Evolutionary conservation across 345 rosid genomes (phyloP), one percentile per base, ranked within the genome.

Genomic region (Geranium brycei): DNA sequence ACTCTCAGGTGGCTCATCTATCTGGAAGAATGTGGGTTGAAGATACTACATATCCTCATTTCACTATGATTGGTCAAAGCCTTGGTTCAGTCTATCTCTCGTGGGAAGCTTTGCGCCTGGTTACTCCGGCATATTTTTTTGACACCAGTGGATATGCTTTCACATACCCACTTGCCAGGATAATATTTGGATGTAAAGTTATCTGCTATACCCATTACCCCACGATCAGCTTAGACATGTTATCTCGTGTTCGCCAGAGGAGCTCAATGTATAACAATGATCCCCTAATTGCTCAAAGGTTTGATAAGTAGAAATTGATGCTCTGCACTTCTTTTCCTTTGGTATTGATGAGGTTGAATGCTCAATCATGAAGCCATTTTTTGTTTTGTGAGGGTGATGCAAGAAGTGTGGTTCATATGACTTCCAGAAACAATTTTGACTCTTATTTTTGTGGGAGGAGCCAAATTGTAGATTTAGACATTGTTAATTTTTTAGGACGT

Each of bases 21-120:
- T 51, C 72, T 68, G 81, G 72, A 62, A 81, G 99, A 74, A 90
- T 82, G 70, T 86, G 95, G 96, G 78, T 93, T 38, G 96, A 93
- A 67, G 97, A 90, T 68, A 71, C 77, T 30, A 90, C 85, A 32
- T 93, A 86, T 23, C 97, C 99, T 30, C 87, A 68, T 57, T 93
- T 87, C 72, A 93, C 99, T 3, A 87, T 90, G 99, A 82, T 93
- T 38, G 99, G 99, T 32, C 97, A 93, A 69, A 93, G 99, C 69
- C 77, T 93, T 59, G 99, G 99, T 31, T 93, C 99, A 23, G 73
- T 93, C 64, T 86, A 82, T 75, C 82, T 93, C 32, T 76, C 87
- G 0, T 93, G 96, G 96, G 99, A 93, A 79, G 99, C 96, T 0
- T 79, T 93, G 55, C 70, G 78, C 79, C 85, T 81, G 85, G 85